Evolutionary conservation across 768 basidiomycete species (phyloP), one percentile per base, ranked within the genome.

Genomic region (Lactifluus echinatus): DNA sequence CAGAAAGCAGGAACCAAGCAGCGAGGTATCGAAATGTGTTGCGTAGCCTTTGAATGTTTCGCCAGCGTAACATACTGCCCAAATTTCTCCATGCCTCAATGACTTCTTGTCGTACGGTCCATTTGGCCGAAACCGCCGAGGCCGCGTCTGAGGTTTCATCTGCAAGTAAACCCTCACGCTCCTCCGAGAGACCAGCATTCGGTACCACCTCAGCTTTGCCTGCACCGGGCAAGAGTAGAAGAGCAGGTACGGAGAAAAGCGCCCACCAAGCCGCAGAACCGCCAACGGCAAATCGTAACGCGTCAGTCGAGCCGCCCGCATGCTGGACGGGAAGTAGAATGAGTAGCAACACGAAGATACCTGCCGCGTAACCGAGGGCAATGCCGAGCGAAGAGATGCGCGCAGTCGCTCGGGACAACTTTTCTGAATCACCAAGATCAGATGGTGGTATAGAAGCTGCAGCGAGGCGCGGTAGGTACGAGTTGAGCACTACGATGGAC

Each of bases 1-100:
- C 94, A 1, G 89, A 91, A 23, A 98, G 80, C 12, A 98, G 77
- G 68, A 96, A 94, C 93, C 94, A 97, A 0, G 95, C 92, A 5
- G 84, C 80, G 42, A 97, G 83, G 65, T 91, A 97, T 63, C 79
- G 79, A 75, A 94, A 98, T 1, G 93, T 93, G 65, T 92, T 85
- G 29, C 79, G 77, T 15, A 97, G 74, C 51, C 79, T 79, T 68
- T 79, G 79, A 39, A 94, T 82, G 66, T 95, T 85, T 8, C 71
- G 72, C 76, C 81, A 84, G 1, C 74, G 75, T 21, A 97, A 73
- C 87, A 93, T 93, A 31, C 72, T 74, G 0, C 81, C 83, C 0
- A 98, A 75, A 23, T 85, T 72, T 52, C 74, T 76, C 94, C 94
- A 97, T 0, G 90, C 88, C 4, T 72, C 74, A 1, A 67, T 63